phyloP scores from a whole-genome alignment of 495 filamentous ascomycete genomes.

The Penicillium lagena region DNA sequence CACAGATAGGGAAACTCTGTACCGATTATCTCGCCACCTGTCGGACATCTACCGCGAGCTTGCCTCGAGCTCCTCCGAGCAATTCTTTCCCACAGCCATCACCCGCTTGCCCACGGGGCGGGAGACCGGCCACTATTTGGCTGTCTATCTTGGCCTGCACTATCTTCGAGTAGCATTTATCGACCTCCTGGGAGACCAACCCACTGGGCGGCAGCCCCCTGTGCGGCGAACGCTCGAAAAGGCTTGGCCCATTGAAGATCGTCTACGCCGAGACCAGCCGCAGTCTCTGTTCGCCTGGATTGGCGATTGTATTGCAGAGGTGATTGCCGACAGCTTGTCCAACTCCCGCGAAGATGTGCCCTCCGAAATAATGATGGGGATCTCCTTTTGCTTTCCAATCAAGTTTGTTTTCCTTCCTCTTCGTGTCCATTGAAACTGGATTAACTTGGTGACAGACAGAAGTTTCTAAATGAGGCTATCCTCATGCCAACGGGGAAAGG shows the following conservation, averaged over 20 bases:
- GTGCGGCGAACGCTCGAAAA: conserved; percentile 55
- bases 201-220: conserved; percentile 20
- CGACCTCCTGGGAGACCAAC: conserved; percentile 48
- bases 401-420: conserved; percentile 38
- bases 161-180: conserved; percentile 72
- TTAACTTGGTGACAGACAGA: conserved; percentile 45
- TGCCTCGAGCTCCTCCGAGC: conserved; percentile 52
- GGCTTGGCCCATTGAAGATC: conserved; percentile 66
- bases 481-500: conserved; percentile 78
- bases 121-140: conserved; percentile 59
- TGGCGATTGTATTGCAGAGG: conserved; percentile 61
- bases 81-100: conserved; percentile 70
- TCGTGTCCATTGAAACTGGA: neutral
- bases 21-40: conserved; percentile 50
- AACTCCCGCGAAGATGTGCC: conserved; percentile 24
- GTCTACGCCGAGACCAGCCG: conserved; percentile 60
- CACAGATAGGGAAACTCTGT: conserved; percentile 28
- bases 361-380: conserved; percentile 57
- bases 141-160: conserved; percentile 68
- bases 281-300: conserved; percentile 71
- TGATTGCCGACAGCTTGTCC: conserved; percentile 44
- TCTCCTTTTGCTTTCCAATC: conserved; percentile 79
- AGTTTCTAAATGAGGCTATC: conserved; percentile 59
- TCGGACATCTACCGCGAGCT: conserved; percentile 50
- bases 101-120: conserved; percentile 54